Evolutionary conservation across 1,139 yeast genomes (phyloP), one percentile per base, ranked within the genome.

Genomic region (Suhomyces kunorum): DNA sequence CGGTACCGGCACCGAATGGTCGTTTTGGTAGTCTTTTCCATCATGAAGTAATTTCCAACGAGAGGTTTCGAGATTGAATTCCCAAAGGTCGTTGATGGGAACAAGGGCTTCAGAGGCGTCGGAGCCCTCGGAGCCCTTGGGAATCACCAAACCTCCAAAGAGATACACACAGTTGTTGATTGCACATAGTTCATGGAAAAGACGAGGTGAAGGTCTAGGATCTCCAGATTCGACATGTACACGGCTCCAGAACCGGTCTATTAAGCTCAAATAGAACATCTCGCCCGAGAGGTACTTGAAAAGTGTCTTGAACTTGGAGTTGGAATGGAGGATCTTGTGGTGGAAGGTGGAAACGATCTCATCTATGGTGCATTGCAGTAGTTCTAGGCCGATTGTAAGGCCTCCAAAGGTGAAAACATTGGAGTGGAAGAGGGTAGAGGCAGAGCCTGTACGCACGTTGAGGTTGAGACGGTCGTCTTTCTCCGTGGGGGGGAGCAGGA

Each of bases 371-470:
- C 67, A 55, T 6, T 64, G 56, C 7, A 54, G 48, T 18, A 83
- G 55, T 32, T 76, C 78, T 18, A 82, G 53, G 1, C 83, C 85
- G 16, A 79, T 61, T 1, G 81, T 75, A n/a, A 81, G 59, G 0
- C 92, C 92, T n/a, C 89, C 90, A 53, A 71, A 78, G 0, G 79
- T 79, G 36, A 80, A 73, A 2, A 84, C 69, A 39, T 80, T 65
- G 12, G 89, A 82, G 49, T 80, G 75, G 37, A 73, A 69, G 12
- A 81, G 65, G 2, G 76, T 66, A 3, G 81, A 64, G 1, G 87
- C 79, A 1, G 87, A 76, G 9, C 92, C 92, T 1, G 87, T 81
- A 44, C 90, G 68, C 31, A 75, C 76, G 44, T 76, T 79, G 45
- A 83, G 63, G 45, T 74, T 68, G 37, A 68, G 56, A 13, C 80